Conservation (phyloP, 768 basidiomycete species). For the Cystobasidium onofrii region DNA sequence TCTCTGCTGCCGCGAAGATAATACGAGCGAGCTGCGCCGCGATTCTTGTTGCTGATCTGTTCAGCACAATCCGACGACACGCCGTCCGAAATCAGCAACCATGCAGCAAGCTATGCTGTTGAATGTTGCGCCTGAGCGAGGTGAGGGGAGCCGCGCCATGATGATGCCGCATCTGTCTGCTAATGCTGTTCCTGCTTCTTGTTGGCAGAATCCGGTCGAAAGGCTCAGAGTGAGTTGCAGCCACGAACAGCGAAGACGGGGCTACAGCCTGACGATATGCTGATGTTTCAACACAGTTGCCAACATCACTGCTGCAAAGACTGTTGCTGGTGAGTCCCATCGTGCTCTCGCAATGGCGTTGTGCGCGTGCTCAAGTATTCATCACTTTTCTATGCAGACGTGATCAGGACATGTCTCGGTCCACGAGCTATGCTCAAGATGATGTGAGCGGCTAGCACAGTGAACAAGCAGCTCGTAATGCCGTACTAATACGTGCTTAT, state of each 20-base stretch:
- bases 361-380: not conserved
- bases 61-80: not conserved
- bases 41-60: not conserved
- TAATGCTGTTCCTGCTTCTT: not conserved
- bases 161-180: not conserved
- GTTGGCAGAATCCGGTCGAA: conserved; percentile 25
- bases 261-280: too few species aligned
- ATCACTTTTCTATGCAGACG: conserved; percentile 57
- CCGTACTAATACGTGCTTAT: not conserved
- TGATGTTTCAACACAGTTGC: conserved; percentile 11
- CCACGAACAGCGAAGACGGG: not conserved
- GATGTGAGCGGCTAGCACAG: conserved; percentile 57
- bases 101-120: conserved; percentile 28
- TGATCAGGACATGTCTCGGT: conserved; percentile 87
- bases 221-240: conserved; percentile 27
- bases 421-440: conserved; percentile 97
- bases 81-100: not conserved
- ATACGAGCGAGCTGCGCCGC: not conserved
- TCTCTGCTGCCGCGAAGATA: not conserved
- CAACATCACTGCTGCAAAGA: conserved; percentile 34
- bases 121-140: conserved; percentile 27
- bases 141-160: not conserved
- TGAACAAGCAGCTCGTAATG: too few species aligned
- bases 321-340: conserved; percentile 27
- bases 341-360: not conserved